Conservation (phyloP, 345 rosid species). For the Euphorbia tirucalli region DNA sequence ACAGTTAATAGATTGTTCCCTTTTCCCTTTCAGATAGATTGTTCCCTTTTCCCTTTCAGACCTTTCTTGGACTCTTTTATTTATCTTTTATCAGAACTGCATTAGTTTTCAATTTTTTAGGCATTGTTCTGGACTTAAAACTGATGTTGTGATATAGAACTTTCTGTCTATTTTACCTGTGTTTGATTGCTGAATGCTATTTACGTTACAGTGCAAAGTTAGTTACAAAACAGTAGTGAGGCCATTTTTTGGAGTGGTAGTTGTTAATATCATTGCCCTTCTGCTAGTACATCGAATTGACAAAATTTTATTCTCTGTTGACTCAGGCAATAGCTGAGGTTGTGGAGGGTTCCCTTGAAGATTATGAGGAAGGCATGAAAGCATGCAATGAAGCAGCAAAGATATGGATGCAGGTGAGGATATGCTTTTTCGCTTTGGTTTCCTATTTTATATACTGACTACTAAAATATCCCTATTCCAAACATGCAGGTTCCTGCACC, state of each 20-base stretch:
- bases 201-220: not conserved
- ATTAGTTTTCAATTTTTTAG: not conserved
- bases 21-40: no score
- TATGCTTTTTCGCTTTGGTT: not conserved
- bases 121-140: not conserved
- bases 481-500: conserved; percentile 81
- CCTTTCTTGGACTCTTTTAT: no score
- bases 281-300: no score
- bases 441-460: not conserved
- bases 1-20: no score
- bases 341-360: conserved; percentile 70
- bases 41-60: no score
- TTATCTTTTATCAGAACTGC: not conserved
- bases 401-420: conserved; percentile 75
- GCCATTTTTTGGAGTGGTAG: not conserved
- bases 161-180: not conserved
- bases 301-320: no score
- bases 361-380: conserved; percentile 76
- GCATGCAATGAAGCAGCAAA: conserved; percentile 86
- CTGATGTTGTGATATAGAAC: not conserved
- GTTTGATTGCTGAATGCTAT: not conserved
- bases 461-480: not conserved
- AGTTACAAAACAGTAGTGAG: not conserved
- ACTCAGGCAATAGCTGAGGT: conserved; percentile 61
- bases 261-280: not conserved